These are phyloP conservation scores for Ustilago xerochloae DNA, from an alignment of 1,284 basidiomycete species.

Conservation along the genomic window DNA sequence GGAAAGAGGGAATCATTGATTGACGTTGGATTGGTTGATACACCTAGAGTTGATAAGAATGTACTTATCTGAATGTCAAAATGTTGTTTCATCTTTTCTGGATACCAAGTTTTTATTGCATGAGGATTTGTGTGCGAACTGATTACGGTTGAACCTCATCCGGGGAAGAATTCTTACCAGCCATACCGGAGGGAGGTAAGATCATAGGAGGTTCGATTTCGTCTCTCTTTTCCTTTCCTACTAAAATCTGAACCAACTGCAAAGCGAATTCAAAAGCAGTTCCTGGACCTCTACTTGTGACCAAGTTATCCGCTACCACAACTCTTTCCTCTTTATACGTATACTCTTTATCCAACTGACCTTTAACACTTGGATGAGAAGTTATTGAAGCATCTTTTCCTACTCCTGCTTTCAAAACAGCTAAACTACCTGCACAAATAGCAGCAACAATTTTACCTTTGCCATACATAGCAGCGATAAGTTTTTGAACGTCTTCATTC, in stretches of 20 bases:
- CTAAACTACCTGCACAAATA: slow-evolving; percentile 73
- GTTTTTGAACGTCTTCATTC: slow-evolving; percentile 74
- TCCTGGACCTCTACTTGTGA: slow-evolving; percentile 82
- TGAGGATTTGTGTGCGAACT: not conserved
- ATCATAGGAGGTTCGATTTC: slow-evolving; percentile 80
- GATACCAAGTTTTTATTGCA: not conserved
- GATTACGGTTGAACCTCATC: slow-evolving; percentile 1
- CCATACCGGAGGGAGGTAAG: slow-evolving; percentile 13
- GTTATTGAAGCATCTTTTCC: slow-evolving; percentile 74
- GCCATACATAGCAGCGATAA: slow-evolving; percentile 76
- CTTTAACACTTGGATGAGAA: slow-evolving; percentile 81
- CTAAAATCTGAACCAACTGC: slow-evolving; percentile 77
- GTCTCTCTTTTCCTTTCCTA: slow-evolving; percentile 76
- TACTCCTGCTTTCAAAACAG: slow-evolving; percentile 76
- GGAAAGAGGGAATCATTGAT: not conserved
- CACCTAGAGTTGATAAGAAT: not conserved
- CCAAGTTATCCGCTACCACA: slow-evolving; percentile 77
- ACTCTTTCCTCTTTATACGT: slow-evolving; percentile 82
- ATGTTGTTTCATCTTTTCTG: too few species aligned
- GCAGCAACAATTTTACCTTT: slow-evolving; percentile 52
- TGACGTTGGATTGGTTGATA: not conserved
- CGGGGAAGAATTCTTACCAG: not conserved
- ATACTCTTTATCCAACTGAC: slow-evolving; percentile 71
- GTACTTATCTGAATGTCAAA: too few species aligned
- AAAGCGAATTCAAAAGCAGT: slow-evolving; percentile 82